Conservation (phyloP, 2,329 filamentous ascomycete species). For the Tolypocladium cylindrosporum region DNA sequence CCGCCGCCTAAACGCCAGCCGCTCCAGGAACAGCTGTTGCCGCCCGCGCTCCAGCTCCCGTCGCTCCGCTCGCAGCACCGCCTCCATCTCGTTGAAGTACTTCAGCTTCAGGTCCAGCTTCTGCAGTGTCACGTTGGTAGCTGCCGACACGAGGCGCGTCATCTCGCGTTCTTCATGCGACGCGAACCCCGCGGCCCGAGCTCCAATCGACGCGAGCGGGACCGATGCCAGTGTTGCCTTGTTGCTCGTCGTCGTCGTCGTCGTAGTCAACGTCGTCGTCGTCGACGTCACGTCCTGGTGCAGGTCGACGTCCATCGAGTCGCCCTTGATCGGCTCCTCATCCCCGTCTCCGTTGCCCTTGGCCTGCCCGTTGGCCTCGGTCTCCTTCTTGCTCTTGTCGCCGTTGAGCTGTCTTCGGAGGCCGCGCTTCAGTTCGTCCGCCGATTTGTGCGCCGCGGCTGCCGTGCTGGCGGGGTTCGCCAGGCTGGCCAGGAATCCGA, state of each 20-base stretch:
- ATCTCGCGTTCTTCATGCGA: slow-evolving; percentile 97
- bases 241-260: slow-evolving; percentile 38
- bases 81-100: slow-evolving; percentile 95
- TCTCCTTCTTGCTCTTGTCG: slow-evolving; percentile 23
- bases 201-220: slow-evolving; percentile 76
- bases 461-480: slow-evolving; percentile 86
- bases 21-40: slow-evolving; percentile 88
- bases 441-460: slow-evolving; percentile 78
- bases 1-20: slow-evolving; percentile 79
- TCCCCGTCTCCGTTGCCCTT: slow-evolving; percentile 24
- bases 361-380: slow-evolving; percentile 49
- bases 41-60: slow-evolving; percentile 85
- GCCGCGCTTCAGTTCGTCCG: slow-evolving; percentile 73
- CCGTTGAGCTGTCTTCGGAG: slow-evolving; percentile 70
- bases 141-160: slow-evolving; percentile 83
- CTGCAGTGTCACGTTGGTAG: slow-evolving; percentile 86
- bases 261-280: slow-evolving; percentile 41
- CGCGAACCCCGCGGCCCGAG: slow-evolving; percentile 75
- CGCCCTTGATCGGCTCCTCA: slow-evolving; percentile 27
- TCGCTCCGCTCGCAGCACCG: slow-evolving; percentile 81
- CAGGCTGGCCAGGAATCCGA: slow-evolving; percentile 85
- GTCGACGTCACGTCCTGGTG: slow-evolving; percentile 39
- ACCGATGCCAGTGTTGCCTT: slow-evolving; percentile 57
- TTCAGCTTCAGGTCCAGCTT: slow-evolving; percentile 93
- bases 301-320: slow-evolving; percentile 56